These are phyloP conservation scores for Plenodomus lindquistii DNA, from an alignment of 2,329 filamentous ascomycete species.

Conservation along the genomic window DNA sequence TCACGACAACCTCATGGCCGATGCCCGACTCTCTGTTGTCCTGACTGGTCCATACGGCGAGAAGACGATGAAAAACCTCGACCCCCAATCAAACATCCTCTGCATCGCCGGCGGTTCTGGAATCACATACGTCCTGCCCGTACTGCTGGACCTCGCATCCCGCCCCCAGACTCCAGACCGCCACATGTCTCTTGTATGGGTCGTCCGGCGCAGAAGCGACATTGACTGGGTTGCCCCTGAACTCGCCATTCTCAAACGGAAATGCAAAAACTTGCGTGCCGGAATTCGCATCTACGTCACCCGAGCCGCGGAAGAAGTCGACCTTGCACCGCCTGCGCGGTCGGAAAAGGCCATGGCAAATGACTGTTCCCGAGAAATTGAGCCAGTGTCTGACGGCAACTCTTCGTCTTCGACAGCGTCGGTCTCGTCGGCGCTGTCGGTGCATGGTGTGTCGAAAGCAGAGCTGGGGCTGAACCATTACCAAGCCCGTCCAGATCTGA, in stretches of 20 bases:
- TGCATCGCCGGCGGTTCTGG: conserved; percentile 45
- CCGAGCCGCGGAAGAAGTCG: conserved; percentile 27
- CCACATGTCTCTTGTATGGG: conserved; percentile 41
- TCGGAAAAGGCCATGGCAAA: conserved; percentile 25
- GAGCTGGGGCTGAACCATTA: conserved; percentile 31
- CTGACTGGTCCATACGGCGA: conserved; percentile 43
- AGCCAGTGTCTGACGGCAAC: conserved; percentile 13
- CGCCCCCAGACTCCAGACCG: conserved; percentile 27
- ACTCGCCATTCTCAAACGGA: conserved; percentile 34
- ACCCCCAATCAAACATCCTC: conserved; percentile 34
- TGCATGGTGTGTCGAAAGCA: conserved; percentile 35
- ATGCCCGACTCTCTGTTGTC: conserved; percentile 35
- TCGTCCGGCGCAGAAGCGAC: conserved; percentile 36
- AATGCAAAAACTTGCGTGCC: conserved; percentile 27
- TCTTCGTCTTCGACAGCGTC: conserved; percentile 26
- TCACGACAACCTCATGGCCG: conserved; percentile 24
- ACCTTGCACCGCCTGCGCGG: conserved; percentile 14
- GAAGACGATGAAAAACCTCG: conserved; percentile 26
- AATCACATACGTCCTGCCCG: conserved; percentile 44
- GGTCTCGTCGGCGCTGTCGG: conserved; percentile 27
- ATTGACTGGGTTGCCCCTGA: conserved; percentile 43
- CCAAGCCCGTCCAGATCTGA: conserved; percentile 27
- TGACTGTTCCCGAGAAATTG: conserved; percentile 27
- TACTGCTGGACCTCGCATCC: conserved; percentile 35
- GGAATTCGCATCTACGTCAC: conserved; percentile 41